Conservation (phyloP, 2,329 filamentous ascomycete species). For the Coniella vitis region DNA sequence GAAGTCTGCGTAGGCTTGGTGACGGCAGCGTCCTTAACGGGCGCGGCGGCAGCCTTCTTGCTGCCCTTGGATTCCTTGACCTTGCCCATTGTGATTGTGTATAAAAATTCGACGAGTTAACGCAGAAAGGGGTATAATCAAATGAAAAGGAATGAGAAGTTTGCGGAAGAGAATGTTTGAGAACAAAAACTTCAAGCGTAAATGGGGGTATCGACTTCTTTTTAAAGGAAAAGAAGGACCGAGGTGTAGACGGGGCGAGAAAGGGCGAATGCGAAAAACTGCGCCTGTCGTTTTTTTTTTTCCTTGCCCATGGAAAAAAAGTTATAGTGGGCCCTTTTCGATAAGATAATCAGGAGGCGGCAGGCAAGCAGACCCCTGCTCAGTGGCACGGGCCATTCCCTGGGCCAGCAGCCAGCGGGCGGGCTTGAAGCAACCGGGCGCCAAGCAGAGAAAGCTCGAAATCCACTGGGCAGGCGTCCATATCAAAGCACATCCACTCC, state of each 20-base stretch:
- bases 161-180: background rate
- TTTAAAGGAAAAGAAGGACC: background rate
- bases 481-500: slow-evolving; percentile 12
- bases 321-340: background rate
- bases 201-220: background rate
- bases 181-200: slow-evolving; percentile 11
- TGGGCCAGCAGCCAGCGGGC: too few relatives aligned
- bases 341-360: background rate
- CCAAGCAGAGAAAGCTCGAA: background rate
- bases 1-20: slow-evolving; percentile 60
- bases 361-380: slow-evolving; percentile 5
- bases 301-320: background rate
- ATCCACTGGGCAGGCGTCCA: slow-evolving; percentile 6
- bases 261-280: background rate
- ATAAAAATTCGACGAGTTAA: too few relatives aligned
- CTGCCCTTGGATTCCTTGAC: slow-evolving; percentile 50
- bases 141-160: slow-evolving; percentile 12
- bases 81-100: slow-evolving; percentile 14
- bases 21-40: slow-evolving; percentile 59
- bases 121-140: slow-evolving; percentile 24
- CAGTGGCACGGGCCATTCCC: slow-evolving; percentile 8
- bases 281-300: background rate
- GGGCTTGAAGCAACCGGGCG: background rate
- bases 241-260: background rate
- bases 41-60: slow-evolving; percentile 55